Percentiles rank a stretch among this genome's conserved stretches.
Conservation (phyloP, 1,284 basidiomycete species). For the Ganoderma resinaceum region DNA sequence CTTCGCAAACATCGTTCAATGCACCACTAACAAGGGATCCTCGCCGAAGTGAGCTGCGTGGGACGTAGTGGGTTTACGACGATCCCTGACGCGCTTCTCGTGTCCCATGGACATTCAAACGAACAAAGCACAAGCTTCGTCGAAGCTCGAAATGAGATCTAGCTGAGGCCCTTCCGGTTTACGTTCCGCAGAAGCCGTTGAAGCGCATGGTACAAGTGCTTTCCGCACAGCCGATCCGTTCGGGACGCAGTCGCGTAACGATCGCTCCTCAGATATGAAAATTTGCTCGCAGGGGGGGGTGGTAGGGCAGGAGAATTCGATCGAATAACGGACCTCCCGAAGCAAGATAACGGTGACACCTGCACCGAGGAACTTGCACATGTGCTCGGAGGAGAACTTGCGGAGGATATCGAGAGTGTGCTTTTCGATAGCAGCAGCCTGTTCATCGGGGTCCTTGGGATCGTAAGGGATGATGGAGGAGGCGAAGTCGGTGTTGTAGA, state of each 20-base stretch:
- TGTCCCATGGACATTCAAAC: not conserved
- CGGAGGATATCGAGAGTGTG: conserved; percentile 66
- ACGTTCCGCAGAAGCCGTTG: conserved; percentile 9
- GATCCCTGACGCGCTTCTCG: conserved; percentile 5
- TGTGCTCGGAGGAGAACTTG: conserved; percentile 74
- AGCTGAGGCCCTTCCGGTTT: conserved; percentile 14
- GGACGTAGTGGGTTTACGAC: conserved; percentile 4
- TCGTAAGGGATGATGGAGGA: conserved; percentile 60
- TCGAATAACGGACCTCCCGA: conserved; percentile 45
- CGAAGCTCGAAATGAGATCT: conserved; percentile 13
- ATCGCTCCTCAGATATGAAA: not conserved
- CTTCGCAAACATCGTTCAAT: conserved; percentile 7
- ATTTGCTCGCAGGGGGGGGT: not conserved
- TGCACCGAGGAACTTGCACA: conserved; percentile 83
- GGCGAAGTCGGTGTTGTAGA: conserved; percentile 79
- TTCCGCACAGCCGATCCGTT: not conserved
- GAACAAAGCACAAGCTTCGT: not conserved
- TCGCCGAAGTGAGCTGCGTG: conserved; percentile 1
- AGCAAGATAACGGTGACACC: conserved; percentile 59
- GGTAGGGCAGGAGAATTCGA: not conserved
- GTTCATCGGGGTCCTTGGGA: conserved; percentile 55
- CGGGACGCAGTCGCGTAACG: not conserved
- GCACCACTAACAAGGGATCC: not conserved
- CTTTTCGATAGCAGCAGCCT: conserved; percentile 63
- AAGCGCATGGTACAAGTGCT: not conserved